A percentile compares a stretch with the other conserved stretches of the same genome.
Conservation (phyloP, 768 basidiomycete species). For the Russula sp. region DNA sequence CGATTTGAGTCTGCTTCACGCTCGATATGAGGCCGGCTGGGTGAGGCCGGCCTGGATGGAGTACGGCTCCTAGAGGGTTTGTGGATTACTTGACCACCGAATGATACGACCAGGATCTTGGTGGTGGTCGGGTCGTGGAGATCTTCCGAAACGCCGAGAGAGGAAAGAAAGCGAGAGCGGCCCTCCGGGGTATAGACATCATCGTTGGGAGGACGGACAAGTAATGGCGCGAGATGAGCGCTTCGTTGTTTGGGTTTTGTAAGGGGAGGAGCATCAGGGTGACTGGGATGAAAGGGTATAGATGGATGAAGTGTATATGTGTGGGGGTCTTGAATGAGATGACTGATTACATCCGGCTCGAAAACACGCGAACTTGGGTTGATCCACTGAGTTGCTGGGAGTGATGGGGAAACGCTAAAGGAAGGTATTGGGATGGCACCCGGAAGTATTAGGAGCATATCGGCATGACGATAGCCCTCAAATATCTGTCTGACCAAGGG, state of each 20-base stretch:
- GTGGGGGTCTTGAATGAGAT: constrained; percentile 40
- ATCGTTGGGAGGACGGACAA: constrained; percentile 57
- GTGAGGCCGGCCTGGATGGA: constrained; percentile 28
- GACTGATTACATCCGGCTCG: constrained; percentile 43
- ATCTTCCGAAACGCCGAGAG: constrained; percentile 56
- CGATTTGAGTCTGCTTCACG: neutral
- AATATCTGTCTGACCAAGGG: constrained; percentile 65
- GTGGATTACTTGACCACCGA: constrained; percentile 74
- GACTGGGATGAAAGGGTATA: constrained; percentile 40
- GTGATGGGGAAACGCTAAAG: constrained; percentile 49
- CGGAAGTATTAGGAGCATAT: constrained; percentile 66
- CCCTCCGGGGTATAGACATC: constrained; percentile 53
- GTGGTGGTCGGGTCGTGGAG: constrained; percentile 47
- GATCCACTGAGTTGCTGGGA: constrained; percentile 68
- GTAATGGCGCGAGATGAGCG: constrained; percentile 57
- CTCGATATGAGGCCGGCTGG: neutral
- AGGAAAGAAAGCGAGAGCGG: constrained; percentile 51
- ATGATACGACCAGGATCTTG: constrained; percentile 73
- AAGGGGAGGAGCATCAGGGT: constrained; percentile 2
- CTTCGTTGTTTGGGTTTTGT: constrained; percentile 38
- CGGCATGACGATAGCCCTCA: constrained; percentile 65
- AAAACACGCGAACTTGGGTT: constrained; percentile 48
- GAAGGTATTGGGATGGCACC: constrained; percentile 77
- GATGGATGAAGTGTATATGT: constrained; percentile 42
- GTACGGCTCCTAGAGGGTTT: constrained; percentile 46